Percentiles rank a stretch among this genome's conserved stretches.
These are phyloP conservation scores for Parathielavia hyrcaniae DNA, from an alignment of 495 filamentous ascomycete species.

Conservation along the genomic window DNA sequence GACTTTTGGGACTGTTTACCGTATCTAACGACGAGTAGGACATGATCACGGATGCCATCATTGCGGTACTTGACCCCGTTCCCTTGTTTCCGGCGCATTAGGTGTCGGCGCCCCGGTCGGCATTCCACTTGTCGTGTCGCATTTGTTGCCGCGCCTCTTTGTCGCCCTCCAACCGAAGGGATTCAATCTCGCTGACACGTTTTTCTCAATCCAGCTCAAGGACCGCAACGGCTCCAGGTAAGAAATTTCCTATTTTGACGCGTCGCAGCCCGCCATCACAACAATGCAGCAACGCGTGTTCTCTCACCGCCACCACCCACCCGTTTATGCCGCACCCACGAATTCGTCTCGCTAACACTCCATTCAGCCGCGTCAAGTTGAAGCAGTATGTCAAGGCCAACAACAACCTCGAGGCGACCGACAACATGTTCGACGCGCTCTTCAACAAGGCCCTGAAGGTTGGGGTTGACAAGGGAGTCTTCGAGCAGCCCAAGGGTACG, in stretches of 20 bases:
- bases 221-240: conserved; percentile 61
- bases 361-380: conserved; percentile 76
- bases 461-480: conserved; percentile 84
- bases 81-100: conserved; percentile 37
- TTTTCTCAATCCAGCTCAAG: conserved; percentile 50
- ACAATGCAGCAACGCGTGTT: conserved; percentile 1
- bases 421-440: conserved; percentile 74
- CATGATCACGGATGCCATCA: conserved; percentile 63
- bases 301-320: neutral
- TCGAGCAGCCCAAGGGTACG: conserved; percentile 93
- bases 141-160: conserved; percentile 6
- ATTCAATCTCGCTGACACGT: conserved; percentile 43
- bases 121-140: conserved; percentile 17
- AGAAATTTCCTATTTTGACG: conserved; percentile 24
- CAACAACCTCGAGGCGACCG: conserved; percentile 73
- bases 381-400: conserved; percentile 98
- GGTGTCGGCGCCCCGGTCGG: conserved; percentile 20
- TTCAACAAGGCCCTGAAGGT: conserved; percentile 89
- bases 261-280: conserved; percentile 10
- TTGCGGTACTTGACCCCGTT: conserved; percentile 51
- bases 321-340: conserved; percentile 3
- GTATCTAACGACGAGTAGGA: conserved; percentile 47
- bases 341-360: conserved; percentile 30
- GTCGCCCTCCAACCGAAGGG: conserved; percentile 9
- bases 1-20: conserved; percentile 6